Evolutionary conservation across 495 filamentous ascomycete genomes (phyloP).

Genomic region (Bathelium albidoporum): DNA sequence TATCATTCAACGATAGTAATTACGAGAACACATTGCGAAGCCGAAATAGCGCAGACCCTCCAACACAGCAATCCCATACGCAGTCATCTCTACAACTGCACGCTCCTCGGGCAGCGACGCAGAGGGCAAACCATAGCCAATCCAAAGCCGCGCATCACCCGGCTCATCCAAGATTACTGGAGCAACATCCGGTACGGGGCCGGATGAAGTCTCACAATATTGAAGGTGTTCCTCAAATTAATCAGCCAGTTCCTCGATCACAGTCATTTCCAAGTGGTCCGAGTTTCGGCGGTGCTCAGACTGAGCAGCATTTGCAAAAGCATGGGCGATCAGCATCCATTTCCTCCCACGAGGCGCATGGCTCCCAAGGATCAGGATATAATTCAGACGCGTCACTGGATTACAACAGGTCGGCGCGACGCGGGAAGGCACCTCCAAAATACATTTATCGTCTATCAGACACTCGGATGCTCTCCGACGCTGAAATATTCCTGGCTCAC

Average conservation of each 20-base stretch:
- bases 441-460: constrained; percentile 44
- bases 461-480: constrained; percentile 48
- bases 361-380: constrained; percentile 13
- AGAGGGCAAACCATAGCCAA: neutral
- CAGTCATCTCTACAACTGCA: neutral
- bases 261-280: neutral
- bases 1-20: constrained; percentile 29
- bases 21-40: constrained; percentile 25
- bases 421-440: constrained; percentile 19
- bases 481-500: constrained; percentile 48
- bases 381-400: constrained; percentile 25
- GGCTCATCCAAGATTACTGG: neutral
- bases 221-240: neutral
- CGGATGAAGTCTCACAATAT: constrained; percentile 11
- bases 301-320: neutral
- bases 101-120: neutral
- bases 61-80: neutral
- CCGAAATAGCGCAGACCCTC: neutral
- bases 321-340: neutral
- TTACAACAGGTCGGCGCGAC: neutral
- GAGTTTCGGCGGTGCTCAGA: neutral
- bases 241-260: neutral
- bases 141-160: neutral
- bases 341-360: neutral
- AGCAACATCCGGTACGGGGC: constrained; percentile 16